phyloP scores from a whole-genome alignment of 768 basidiomycete species.

The Coprinellus micaceus region DNA sequence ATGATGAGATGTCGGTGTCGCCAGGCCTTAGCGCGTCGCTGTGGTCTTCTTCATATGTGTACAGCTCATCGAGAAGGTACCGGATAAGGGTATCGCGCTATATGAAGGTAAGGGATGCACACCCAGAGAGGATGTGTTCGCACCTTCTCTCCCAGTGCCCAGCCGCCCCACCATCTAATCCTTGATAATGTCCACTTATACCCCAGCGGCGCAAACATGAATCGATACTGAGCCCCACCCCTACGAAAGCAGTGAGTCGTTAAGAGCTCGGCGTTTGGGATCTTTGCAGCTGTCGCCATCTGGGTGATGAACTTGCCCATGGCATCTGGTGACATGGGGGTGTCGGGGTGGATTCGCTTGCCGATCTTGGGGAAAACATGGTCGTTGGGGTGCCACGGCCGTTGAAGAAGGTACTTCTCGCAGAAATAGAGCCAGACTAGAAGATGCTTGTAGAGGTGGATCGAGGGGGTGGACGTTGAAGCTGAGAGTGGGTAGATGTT shows the following conservation, averaged over 20 bases:
- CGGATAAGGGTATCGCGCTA: constrained; percentile 20
- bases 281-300: constrained; percentile 14
- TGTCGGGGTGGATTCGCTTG: neutral
- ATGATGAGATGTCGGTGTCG: neutral
- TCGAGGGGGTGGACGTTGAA: neutral
- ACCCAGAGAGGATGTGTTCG: neutral
- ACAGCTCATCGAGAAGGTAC: constrained; percentile 27
- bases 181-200: constrained; percentile 22
- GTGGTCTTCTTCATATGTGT: constrained; percentile 23
- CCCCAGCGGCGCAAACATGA: constrained; percentile 28
- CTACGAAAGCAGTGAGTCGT: constrained; percentile 28
- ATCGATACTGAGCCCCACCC: constrained; percentile 30
- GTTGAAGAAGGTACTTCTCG: neutral
- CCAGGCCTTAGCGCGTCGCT: constrained; percentile 15
- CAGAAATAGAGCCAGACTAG: neutral
- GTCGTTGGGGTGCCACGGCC: neutral
- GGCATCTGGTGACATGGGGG: neutral
- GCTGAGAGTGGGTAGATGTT: neutral
- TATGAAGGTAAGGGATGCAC: neutral
- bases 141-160: constrained; percentile 18
- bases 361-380: neutral
- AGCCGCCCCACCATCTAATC: constrained; percentile 32
- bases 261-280: constrained; percentile 9
- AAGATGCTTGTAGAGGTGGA: neutral
- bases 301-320: constrained; percentile 1